Evolutionary conservation across 202 grass and related monocot species (phyloP).

Genomic region (Eragrostis tef): DNA sequence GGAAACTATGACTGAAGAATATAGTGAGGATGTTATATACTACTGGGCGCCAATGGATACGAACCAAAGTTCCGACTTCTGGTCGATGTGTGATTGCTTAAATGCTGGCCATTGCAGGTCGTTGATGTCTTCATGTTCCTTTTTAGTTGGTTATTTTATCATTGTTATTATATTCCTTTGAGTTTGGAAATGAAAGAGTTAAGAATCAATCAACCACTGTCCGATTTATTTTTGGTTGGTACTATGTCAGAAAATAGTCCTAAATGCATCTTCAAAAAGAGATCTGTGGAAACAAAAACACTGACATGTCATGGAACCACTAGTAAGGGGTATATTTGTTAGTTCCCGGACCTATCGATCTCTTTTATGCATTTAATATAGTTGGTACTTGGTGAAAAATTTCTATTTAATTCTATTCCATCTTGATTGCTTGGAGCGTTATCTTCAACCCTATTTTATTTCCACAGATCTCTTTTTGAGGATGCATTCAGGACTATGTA

Average conservation of each 20-base stretch:
- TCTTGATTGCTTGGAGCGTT: slow-evolving; percentile 35
- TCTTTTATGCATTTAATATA: slow-evolving; percentile 18
- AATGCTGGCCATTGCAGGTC: slow-evolving; percentile 96
- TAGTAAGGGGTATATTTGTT: background rate
- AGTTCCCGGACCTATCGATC: background rate
- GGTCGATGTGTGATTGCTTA: slow-evolving; percentile 78
- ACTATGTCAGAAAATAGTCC: slow-evolving; percentile 45
- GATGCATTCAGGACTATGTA: slow-evolving; percentile 91
- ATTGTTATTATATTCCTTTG: slow-evolving; percentile 35
- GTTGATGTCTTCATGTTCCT: slow-evolving; percentile 9
- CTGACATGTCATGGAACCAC: too few relatives aligned
- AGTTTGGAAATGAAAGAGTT: slow-evolving; percentile 23
- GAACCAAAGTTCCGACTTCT: slow-evolving; percentile 66
- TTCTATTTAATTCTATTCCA: slow-evolving; percentile 34
- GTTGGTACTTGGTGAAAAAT: background rate
- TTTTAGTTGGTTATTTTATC: slow-evolving; percentile 35
- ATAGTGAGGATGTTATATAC: slow-evolving; percentile 76
- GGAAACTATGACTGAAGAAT: slow-evolving; percentile 57
- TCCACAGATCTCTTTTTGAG: slow-evolving; percentile 70
- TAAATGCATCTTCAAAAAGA: slow-evolving; percentile 78
- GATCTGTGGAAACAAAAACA: slow-evolving; percentile 49
- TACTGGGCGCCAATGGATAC: slow-evolving; percentile 72
- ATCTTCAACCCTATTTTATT: slow-evolving; percentile 35
- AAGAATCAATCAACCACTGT: slow-evolving; percentile 26
- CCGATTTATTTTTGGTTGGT: background rate